Evolutionary conservation across 139 green algal genomes (phyloP).

Genomic region (Limnomonas spitsbergensis): DNA sequence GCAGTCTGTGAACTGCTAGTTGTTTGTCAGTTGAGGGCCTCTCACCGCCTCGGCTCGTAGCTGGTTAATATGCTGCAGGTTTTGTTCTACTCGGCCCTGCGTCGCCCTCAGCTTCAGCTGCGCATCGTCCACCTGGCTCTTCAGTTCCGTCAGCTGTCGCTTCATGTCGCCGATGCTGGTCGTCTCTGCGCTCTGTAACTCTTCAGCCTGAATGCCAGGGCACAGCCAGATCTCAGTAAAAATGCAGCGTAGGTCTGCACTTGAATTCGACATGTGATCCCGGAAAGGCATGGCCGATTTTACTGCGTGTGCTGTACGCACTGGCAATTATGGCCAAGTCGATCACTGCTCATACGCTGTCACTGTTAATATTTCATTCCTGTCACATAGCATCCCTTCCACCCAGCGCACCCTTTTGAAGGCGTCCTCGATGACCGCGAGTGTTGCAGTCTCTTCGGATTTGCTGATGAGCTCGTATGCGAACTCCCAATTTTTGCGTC

Average conservation of each 20-base stretch:
- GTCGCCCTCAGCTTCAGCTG: constrained; percentile 46
- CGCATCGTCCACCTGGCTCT: constrained; percentile 47
- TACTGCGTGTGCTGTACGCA: too few species aligned
- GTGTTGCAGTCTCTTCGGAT: constrained; percentile 65
- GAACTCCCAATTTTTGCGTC: constrained; percentile 68
- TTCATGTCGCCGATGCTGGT: constrained; percentile 59
- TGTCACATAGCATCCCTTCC: not conserved
- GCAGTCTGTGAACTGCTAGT: too few species aligned
- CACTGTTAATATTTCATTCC: too few species aligned
- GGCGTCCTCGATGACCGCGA: constrained; percentile 77
- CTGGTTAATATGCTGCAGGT: not conserved
- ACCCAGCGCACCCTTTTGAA: constrained; percentile 52
- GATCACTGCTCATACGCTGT: too few species aligned
- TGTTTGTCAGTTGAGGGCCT: too few species aligned
- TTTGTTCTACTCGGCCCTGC: constrained; percentile 20
- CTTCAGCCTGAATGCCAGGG: constrained; percentile 21
- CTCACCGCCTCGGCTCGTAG: not conserved
- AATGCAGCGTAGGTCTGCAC: too few species aligned
- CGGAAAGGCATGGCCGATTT: too few species aligned
- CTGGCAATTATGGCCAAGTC: too few species aligned
- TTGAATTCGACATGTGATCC: too few species aligned
- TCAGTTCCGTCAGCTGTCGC: constrained; percentile 50
- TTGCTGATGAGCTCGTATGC: constrained; percentile 74
- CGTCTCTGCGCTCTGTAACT: constrained; percentile 56
- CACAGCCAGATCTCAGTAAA: too few species aligned